Conservation (phyloP, 352 stramenopile genomes). For the Globisporangium middletonii region DNA sequence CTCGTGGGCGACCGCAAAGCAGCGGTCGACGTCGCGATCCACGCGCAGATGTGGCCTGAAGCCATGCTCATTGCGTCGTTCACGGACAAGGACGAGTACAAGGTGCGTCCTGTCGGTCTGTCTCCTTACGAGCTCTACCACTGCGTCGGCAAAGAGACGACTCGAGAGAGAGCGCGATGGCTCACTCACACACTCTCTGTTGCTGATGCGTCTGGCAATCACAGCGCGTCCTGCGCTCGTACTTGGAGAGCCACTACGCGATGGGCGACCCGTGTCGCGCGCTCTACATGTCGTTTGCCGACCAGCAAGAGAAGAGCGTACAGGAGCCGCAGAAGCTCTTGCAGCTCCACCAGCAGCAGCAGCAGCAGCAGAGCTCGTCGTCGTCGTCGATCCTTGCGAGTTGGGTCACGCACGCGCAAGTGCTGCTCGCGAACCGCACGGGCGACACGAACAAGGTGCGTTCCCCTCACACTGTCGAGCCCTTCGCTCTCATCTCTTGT, state of each 20-base stretch:
- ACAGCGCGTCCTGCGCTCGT: constrained; percentile 62
- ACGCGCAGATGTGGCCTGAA: constrained; percentile 82
- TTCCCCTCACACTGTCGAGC: background rate
- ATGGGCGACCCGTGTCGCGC: constrained; percentile 69
- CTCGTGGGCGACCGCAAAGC: constrained; percentile 71
- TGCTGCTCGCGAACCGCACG: constrained; percentile 76
- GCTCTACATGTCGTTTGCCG: constrained; percentile 74
- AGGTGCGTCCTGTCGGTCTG: constrained; percentile 19
- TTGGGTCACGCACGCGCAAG: constrained; percentile 78
- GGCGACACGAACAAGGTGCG: constrained; percentile 68
- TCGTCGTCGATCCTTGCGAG: constrained; percentile 56
- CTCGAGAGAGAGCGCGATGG: background rate
- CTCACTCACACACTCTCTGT: background rate
- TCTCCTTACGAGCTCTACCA: background rate
- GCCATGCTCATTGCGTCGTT: constrained; percentile 85
- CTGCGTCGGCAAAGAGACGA: no score
- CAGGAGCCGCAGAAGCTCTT: constrained; percentile 76
- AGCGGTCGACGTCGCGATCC: constrained; percentile 70
- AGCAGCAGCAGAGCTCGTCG: constrained; percentile 19
- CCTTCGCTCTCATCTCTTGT: background rate
- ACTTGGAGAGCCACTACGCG: constrained; percentile 74
- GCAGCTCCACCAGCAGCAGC: constrained; percentile 21
- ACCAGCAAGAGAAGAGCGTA: constrained; percentile 81
- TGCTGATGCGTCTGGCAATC: background rate
- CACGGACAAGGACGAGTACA: constrained; percentile 84